These are phyloP conservation scores for Trichoderma afroharzianum DNA, from an alignment of 2,329 filamentous ascomycete genomes.

Conservation along the genomic window DNA sequence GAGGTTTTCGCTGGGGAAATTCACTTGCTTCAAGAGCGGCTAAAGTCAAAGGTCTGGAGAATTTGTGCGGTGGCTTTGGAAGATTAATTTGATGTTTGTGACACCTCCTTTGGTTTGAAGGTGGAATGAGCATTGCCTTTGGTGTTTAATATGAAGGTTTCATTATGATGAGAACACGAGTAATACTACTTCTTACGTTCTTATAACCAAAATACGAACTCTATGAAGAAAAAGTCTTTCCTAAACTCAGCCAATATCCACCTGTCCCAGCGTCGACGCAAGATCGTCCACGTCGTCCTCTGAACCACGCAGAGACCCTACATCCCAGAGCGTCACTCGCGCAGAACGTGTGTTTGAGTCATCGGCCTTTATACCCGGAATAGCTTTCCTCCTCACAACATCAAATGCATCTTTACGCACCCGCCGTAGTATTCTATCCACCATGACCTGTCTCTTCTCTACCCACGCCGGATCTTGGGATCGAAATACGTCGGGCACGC, in stretches of 20 bases:
- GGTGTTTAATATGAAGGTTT: neutral
- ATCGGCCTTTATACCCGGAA: neutral
- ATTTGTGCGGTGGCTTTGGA: neutral
- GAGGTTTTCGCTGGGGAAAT: constrained; percentile 47
- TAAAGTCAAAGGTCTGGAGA: neutral
- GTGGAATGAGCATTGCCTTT: neutral
- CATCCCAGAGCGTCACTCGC: neutral
- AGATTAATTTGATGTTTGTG: neutral
- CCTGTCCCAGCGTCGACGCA: neutral
- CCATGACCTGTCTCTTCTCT: neutral
- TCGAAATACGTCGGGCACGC: neutral
- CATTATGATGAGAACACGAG: neutral
- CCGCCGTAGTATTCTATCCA: neutral
- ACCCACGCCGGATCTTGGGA: neutral
- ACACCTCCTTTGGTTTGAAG: neutral
- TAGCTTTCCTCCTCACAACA: neutral
- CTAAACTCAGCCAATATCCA: neutral
- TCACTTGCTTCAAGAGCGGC: constrained; percentile 47
- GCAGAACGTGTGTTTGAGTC: neutral
- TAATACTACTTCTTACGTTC: neutral
- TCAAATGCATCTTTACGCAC: neutral
- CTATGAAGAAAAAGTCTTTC: neutral
- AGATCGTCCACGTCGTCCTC: neutral
- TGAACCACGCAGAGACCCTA: no score
- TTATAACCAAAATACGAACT: neutral